Evolutionary conservation across 768 basidiomycete genomes (phyloP).

Genomic region (Lentinus brumalis): DNA sequence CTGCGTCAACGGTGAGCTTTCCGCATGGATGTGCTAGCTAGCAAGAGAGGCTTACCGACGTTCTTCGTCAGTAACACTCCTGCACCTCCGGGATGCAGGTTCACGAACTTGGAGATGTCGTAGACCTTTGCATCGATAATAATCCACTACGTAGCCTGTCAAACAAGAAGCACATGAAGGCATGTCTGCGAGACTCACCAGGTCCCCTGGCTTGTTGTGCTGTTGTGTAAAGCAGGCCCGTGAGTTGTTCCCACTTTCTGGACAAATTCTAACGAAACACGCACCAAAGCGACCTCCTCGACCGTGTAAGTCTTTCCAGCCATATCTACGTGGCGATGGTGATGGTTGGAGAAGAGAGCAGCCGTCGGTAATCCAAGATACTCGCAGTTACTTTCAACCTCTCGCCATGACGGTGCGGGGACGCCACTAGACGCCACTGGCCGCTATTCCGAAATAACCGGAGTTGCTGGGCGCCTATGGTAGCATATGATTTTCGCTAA

Average conservation of each 20-base stretch:
- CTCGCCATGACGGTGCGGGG: not conserved
- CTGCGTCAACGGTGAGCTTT: constrained; percentile 30
- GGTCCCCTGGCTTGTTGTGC: constrained; percentile 87
- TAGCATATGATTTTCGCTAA: constrained; percentile 13
- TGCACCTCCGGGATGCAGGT: constrained; percentile 84
- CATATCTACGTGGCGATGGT: not conserved
- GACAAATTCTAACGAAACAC: not conserved
- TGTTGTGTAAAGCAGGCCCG: constrained; percentile 32
- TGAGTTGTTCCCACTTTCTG: not conserved
- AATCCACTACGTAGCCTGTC: constrained; percentile 61
- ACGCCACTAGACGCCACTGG: not conserved
- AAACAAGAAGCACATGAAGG: too few species aligned
- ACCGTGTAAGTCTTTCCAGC: constrained; percentile 22
- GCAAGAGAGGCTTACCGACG: constrained; percentile 52
- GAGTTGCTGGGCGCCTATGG: not conserved
- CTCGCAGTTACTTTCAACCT: too few species aligned
- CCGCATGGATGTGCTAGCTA: not conserved
- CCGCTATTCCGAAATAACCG: constrained; percentile 5
- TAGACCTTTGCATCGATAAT: constrained; percentile 82
- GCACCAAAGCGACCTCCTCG: constrained; percentile 27
- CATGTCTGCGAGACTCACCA: constrained; percentile 46
- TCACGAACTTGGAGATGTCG: constrained; percentile 77
- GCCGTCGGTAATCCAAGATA: not conserved
- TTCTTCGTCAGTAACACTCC: constrained; percentile 68
- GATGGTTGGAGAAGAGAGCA: not conserved